Conservation (phyloP, 805 yeast genomes). For the Crinitomyces ghanaensis region DNA sequence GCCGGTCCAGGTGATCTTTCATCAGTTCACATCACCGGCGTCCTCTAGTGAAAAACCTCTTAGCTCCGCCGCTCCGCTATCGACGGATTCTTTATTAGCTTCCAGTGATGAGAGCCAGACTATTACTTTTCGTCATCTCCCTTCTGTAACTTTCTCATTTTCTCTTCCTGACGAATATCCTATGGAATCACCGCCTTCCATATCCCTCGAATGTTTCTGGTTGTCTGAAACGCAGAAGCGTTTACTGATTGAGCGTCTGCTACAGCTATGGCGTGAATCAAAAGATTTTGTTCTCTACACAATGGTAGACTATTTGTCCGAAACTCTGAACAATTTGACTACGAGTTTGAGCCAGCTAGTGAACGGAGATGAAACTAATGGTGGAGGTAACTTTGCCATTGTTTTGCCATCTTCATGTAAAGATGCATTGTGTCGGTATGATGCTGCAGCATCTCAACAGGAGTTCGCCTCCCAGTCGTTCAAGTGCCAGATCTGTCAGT, state of each 20-base stretch:
- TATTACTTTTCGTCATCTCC: slow-evolving; percentile 8
- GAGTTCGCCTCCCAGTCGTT: slow-evolving; percentile 12
- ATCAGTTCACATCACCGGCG: not conserved
- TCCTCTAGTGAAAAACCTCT: not conserved
- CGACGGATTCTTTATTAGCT: too few species aligned
- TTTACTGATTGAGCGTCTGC: slow-evolving; percentile 2
- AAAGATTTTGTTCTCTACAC: slow-evolving; percentile 10
- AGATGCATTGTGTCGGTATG: slow-evolving; percentile 7
- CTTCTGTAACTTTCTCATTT: slow-evolving; percentile 11
- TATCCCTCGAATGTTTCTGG: slow-evolving; percentile 10
- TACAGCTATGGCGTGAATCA: slow-evolving; percentile 7
- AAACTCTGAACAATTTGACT: not conserved
- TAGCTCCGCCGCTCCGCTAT: too few species aligned
- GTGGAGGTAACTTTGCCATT: too few species aligned
- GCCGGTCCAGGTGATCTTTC: slow-evolving; percentile 5
- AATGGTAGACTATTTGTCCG: slow-evolving; percentile 13
- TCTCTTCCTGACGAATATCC: slow-evolving; percentile 12
- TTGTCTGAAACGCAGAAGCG: slow-evolving; percentile 1
- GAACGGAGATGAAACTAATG: too few species aligned
- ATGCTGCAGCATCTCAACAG: slow-evolving; percentile 6
- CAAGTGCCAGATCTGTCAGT: slow-evolving; percentile 16
- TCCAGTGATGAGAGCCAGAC: not conserved
- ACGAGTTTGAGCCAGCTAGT: not conserved
- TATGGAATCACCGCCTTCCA: slow-evolving; percentile 5
- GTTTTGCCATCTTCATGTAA: slow-evolving; percentile 3